Base-by-base conservation (phyloP, 1,284 basidiomycete species). In the Cryptococcus sp. region DNA sequence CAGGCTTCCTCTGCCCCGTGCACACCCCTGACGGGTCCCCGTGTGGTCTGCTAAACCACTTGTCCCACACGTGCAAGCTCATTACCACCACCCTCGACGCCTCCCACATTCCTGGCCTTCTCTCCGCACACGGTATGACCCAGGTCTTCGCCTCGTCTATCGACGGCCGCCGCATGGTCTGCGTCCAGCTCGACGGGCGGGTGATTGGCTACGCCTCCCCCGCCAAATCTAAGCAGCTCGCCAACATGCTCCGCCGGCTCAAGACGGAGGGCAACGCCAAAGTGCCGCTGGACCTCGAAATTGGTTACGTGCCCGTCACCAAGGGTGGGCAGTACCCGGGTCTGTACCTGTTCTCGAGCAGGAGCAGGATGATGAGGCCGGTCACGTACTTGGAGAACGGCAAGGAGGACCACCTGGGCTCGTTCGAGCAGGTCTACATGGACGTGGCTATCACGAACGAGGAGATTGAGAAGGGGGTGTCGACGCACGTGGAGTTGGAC, bases 401-500 rank as follows among this genome's bases (percentile, higher is more conserved):
- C 52, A 83, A 84, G 64, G 83, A 88, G 64, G 96, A 99, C 76
- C 89, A 90, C 74, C 83, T 98, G 50, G 96, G 96, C 2, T 85
- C 95, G 2, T 99, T 98, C 67, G 96, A 99, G 78, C 96, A 99
- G 78, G 96, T 98, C 11, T 99, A 98, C 77, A 94, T 98, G 89
- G 91, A 99, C 74, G 90, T 99, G 70, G 95, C 96, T 0, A 89
- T 92, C 72, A 90, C 85, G 53, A 87, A 86, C 4, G 87, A 88
- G 66, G 96, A 98, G 75, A 87, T 98, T 51, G 90, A 96, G 64
- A 78, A 81, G 47, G 86, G 83, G 16, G 81, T 91, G 4, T 88
- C 91, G 7, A 87, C 88, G 1, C 96, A 99, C 76, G 87, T 97
- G 52, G 96, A 99, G 78, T 87, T 93, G 68, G 83, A 90, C 46